Evolutionary conservation across 78 protist genomes (phyloP).

Genomic region (Creolimax fragrantissima): DNA sequence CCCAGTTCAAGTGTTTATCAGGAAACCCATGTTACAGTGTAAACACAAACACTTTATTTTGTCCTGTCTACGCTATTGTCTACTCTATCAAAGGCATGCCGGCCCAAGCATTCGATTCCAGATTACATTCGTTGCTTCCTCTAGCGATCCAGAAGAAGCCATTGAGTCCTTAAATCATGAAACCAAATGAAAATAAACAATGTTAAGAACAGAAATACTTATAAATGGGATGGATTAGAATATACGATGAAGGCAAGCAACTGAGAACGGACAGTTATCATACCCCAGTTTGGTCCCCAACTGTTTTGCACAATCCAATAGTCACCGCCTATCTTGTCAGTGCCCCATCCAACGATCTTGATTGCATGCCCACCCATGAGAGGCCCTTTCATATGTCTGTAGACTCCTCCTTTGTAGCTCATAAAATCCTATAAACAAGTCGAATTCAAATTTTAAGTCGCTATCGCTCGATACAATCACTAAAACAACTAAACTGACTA

Average conservation of each 20-base stretch:
- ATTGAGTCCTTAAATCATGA: conserved; percentile 57
- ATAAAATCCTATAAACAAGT: conserved; percentile 20
- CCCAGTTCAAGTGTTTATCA: background rate
- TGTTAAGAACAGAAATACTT: too few relatives aligned
- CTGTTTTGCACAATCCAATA: conserved; percentile 46
- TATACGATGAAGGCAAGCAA: too few relatives aligned
- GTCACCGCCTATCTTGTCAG: background rate
- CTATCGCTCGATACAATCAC: too few relatives aligned
- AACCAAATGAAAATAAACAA: too few relatives aligned
- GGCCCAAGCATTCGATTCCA: conserved; percentile 13
- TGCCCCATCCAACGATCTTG: conserved; percentile 48
- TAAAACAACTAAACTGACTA: too few relatives aligned
- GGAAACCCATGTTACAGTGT: background rate
- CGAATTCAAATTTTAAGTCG: too few relatives aligned
- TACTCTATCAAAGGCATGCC: too few relatives aligned
- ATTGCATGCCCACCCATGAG: conserved; percentile 47
- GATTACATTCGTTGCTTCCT: background rate
- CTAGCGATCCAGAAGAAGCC: conserved; percentile 33
- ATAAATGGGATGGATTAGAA: too few relatives aligned
- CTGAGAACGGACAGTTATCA: too few relatives aligned
- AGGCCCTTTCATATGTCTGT: conserved; percentile 24
- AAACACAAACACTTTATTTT: too few relatives aligned
- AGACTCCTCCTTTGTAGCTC: conserved; percentile 38
- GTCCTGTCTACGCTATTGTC: too few relatives aligned
- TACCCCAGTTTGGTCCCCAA: too few relatives aligned